Evolutionary conservation across 306 rosid genomes (phyloP).

Genomic region (Sophora flavescens): DNA sequence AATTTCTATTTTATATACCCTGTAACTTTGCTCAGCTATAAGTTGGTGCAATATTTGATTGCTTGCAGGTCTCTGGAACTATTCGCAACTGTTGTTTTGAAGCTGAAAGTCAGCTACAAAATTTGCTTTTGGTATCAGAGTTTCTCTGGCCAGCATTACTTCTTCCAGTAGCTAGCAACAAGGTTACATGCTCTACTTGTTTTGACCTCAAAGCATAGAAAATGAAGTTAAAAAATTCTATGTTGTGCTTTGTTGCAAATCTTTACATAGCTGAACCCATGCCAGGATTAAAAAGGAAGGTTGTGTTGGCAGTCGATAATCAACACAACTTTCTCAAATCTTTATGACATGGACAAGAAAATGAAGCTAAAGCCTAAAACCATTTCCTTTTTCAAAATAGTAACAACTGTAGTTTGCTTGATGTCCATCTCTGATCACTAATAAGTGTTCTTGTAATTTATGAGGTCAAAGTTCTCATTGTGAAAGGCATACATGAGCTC

Average conservation of each 20-base stretch:
- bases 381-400: constrained; percentile 10
- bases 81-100: constrained; percentile 95
- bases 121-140: constrained; percentile 90
- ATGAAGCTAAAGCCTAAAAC: constrained; percentile 22
- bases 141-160: constrained; percentile 98
- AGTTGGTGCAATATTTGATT: constrained; percentile 34
- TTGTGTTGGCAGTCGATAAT: not conserved
- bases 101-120: constrained; percentile 82
- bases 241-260: not conserved
- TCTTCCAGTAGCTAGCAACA: constrained; percentile 94
- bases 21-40: constrained; percentile 37
- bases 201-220: constrained; percentile 15
- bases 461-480: constrained; percentile 22
- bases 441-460: not conserved
- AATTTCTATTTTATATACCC: not conserved
- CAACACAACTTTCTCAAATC: not conserved
- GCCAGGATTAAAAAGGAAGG: not conserved
- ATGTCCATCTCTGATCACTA: constrained; percentile 15
- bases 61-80: constrained; percentile 83
- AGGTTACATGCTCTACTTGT: constrained; percentile 60
- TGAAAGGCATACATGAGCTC: constrained; percentile 23
- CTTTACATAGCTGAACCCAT: not conserved
- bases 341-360: not conserved
- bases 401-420: constrained; percentile 13
- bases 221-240: no score